phyloP scores from a whole-genome alignment of 306 rosid genomes.

The Mimosa bimucronata region DNA sequence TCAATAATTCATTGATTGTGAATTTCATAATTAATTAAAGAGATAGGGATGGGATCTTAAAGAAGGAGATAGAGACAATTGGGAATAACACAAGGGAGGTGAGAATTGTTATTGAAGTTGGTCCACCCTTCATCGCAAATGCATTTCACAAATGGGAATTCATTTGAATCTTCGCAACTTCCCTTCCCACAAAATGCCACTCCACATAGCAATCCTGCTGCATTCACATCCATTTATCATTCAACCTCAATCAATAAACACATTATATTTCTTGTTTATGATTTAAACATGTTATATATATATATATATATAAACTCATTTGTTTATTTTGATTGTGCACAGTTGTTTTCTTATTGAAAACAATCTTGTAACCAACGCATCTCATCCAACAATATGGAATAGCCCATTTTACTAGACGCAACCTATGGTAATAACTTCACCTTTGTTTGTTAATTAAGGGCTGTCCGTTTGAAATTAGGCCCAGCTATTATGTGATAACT shows the following conservation, averaged over 20 bases:
- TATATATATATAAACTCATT: neutral
- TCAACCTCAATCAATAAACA: neutral
- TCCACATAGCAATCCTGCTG: constrained; percentile 31
- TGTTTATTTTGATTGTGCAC: neutral
- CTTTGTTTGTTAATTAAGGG: too few relatives aligned
- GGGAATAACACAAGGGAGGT: constrained; percentile 29
- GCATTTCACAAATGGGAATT: constrained; percentile 14
- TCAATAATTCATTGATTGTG: neutral
- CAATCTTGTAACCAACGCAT: neutral
- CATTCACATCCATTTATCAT: neutral
- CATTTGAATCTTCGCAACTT: constrained; percentile 15
- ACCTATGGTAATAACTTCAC: too few relatives aligned
- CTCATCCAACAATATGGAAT: too few relatives aligned
- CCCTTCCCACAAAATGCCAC: constrained; percentile 43
- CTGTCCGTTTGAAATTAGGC: too few relatives aligned
- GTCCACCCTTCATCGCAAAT: constrained; percentile 48
- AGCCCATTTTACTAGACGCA: too few relatives aligned
- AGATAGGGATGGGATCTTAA: neutral
- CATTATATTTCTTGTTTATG: neutral
- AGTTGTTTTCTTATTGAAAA: neutral
- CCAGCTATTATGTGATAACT: too few relatives aligned
- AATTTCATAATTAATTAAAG: too few relatives aligned
- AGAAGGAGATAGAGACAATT: constrained; percentile 27
- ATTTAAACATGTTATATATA: neutral
- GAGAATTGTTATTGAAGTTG: neutral